Evolutionary conservation across 208 protist species (phyloP), one percentile per base, ranked within the genome.

Genomic region (Herpetomonas tarakana): DNA sequence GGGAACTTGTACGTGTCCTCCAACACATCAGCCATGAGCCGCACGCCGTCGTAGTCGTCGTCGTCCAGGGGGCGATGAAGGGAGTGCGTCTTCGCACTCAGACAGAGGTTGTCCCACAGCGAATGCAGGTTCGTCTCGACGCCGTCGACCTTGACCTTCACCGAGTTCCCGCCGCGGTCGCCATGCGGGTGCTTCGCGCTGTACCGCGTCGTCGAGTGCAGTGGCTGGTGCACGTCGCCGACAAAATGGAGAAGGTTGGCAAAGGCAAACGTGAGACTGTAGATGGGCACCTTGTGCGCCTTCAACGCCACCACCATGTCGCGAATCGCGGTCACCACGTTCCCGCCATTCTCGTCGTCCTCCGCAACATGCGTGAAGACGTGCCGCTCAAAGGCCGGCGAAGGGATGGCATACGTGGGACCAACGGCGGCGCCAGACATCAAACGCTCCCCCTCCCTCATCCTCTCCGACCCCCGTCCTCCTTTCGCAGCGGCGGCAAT

Each of bases 181-280:
- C 91, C 87, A 39, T 76, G 39, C 14, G 87, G 82, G 49, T 76
- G 81, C 0, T 41, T 9, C 4, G 60, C 1, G 1, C 81, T 85
- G 52, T 84, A 80, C 28, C 71, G 45, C 24, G 68, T 58, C 0
- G 73, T 58, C 21, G 77, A 58, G 63, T 96, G 91, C 63, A 96
- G 67, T 0, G 91, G 91, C 61, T 94, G 87, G 55, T 96, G 91
- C 35, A 89, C 72, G 30, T 96, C 91, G 7, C 87, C 91, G 44
- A 88, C 76, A 29, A 94, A 83, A 71, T 96, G 91, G 4, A 91
- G 52, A 2, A 93, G 56, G 62, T 92, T 78, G 12, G 71, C 83
- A 46, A 92, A 65, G 0, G 86, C 78, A 71, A 96, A 92, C 45
- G 74, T 67, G 4, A 72, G 28, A 52, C 78, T 58, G 65, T 86